Conservation (phyloP, 169 alveolate genomes). For the Perkinsus marinus region DNA sequence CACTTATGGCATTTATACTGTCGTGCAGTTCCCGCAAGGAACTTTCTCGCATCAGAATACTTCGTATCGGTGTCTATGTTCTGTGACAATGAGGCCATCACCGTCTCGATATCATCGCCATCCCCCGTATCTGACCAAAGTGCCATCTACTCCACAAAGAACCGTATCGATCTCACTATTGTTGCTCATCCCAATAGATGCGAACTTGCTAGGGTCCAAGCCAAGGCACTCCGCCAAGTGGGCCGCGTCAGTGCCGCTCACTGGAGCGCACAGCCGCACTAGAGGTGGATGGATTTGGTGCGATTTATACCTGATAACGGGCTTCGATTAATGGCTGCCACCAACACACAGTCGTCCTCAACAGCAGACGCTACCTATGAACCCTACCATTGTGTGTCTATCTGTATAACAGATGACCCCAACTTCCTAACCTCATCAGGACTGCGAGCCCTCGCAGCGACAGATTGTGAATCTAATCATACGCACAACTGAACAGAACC, state of each 20-base stretch:
- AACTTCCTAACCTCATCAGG: background rate
- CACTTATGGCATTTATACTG: background rate
- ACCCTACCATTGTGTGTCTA: background rate
- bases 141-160: background rate
- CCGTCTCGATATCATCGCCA: background rate
- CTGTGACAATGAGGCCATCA: background rate
- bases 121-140: background rate
- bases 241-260: conserved; percentile 62
- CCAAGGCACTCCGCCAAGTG: conserved; percentile 27
- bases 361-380: background rate
- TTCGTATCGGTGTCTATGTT: background rate
- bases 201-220: conserved; percentile 7
- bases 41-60: background rate
- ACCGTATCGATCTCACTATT: background rate
- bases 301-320: conserved; percentile 66
- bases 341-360: too few relatives aligned
- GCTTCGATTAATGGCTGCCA: too few relatives aligned
- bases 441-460: background rate
- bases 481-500: background rate
- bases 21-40: background rate
- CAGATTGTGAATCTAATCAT: background rate
- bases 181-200: background rate
- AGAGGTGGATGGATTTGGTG: conserved; percentile 81
- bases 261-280: conserved; percentile 68
- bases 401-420: background rate